A percentile compares a stretch with the other conserved stretches of the same genome.
Evolutionary conservation across 75 land plant genomes (phyloP).

Genomic region (Chamaecyparis obtusa): DNA sequence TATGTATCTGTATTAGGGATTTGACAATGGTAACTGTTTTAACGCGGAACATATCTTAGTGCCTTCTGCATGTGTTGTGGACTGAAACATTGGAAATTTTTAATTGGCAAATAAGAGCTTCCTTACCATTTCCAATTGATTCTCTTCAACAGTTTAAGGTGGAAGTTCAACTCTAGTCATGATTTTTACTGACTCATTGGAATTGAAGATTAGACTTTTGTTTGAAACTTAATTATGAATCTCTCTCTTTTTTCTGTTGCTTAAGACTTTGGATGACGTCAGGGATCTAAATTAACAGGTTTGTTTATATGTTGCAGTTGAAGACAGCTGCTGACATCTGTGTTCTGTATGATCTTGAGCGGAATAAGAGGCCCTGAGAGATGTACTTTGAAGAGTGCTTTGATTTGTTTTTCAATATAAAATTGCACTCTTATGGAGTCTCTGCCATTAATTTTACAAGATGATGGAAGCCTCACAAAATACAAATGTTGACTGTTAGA

Average conservation of each 20-base stretch:
- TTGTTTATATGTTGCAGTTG: conserved; percentile 50
- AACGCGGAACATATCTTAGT: no score
- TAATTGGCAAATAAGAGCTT: not conserved
- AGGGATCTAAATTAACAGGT: not conserved
- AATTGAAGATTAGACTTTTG: no score
- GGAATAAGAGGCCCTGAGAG: conserved; percentile 36
- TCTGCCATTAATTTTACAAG: conserved; percentile 2
- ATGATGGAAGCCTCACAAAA: not conserved
- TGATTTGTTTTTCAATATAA: not conserved
- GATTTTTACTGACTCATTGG: not conserved
- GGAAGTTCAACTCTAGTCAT: not conserved
- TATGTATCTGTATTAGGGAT: not conserved
- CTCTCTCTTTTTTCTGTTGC: not conserved
- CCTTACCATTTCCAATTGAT: not conserved
- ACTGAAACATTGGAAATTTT: no score
- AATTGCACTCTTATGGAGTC: not conserved
- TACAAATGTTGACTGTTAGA: not conserved
- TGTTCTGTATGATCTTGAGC: conserved; percentile 64
- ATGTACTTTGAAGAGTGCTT: not conserved
- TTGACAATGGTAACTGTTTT: not conserved
- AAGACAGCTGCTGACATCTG: conserved; percentile 92
- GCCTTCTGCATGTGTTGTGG: not conserved
- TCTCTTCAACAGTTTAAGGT: not conserved
- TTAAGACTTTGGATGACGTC: not conserved
- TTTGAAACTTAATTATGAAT: not conserved